These are phyloP conservation scores for Cynara cardunculus DNA, from an alignment of 129 eudicot species.

Conservation along the genomic window DNA sequence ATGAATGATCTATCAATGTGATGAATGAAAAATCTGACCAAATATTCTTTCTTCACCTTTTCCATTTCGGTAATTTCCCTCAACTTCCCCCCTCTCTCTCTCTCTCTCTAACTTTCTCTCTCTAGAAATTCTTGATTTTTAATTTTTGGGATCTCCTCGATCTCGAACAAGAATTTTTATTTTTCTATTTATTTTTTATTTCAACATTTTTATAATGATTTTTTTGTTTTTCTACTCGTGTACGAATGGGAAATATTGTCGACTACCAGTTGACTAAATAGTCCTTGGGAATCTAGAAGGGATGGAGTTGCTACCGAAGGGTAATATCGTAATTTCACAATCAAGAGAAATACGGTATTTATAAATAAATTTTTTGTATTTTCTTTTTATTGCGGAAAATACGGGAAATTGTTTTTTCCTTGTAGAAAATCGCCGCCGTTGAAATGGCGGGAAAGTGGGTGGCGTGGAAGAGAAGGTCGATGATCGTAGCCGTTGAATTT, in stretches of 20 bases:
- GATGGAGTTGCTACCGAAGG: neutral
- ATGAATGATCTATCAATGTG: constrained; percentile 29
- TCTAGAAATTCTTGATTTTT: constrained; percentile 24
- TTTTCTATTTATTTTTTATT: neutral
- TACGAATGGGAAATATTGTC: constrained; percentile 35
- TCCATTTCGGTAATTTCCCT: constrained; percentile 33
- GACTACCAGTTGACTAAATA: constrained; percentile 29
- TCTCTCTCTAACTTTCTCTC: constrained; percentile 27
- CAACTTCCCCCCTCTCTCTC: constrained; percentile 14
- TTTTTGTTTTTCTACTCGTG: constrained; percentile 39
- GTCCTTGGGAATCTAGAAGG: constrained; percentile 24
- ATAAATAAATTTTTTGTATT: neutral
- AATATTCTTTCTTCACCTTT: constrained; percentile 36
- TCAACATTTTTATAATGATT: neutral
- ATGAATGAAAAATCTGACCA: constrained; percentile 24
- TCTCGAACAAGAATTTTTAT: constrained; percentile 31
- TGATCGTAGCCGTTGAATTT: constrained; percentile 32
- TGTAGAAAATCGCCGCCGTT: constrained; percentile 63
- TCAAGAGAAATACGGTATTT: constrained; percentile 17
- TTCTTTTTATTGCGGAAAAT: neutral
- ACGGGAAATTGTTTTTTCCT: constrained; percentile 2
- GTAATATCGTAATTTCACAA: neutral
- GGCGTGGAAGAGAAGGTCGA: constrained; percentile 39
- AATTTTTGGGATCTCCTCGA: constrained; percentile 40
- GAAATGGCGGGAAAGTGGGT: constrained; percentile 33